These are phyloP conservation scores for Penicillium sp. DNA, from an alignment of 2,329 filamentous ascomycete genomes.

Conservation along the genomic window DNA sequence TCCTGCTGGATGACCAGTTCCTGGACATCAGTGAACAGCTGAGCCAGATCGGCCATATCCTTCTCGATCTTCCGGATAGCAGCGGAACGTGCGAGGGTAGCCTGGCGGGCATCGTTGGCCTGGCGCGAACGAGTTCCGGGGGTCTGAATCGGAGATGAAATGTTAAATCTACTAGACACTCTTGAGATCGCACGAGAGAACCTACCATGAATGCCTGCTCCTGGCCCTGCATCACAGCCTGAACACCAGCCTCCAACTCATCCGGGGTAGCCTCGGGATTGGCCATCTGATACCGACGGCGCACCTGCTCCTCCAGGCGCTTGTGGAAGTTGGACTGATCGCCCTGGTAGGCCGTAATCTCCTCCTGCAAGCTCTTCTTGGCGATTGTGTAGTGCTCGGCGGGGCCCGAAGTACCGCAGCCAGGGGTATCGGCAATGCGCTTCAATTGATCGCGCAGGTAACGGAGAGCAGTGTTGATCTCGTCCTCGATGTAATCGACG, in stretches of 20 bases:
- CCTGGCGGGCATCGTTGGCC: constrained; percentile 77
- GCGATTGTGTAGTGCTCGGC: constrained; percentile 76
- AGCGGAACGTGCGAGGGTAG: constrained; percentile 78
- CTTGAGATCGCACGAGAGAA: background rate
- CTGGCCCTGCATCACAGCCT: constrained; percentile 64
- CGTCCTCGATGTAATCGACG: constrained; percentile 72
- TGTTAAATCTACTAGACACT: background rate
- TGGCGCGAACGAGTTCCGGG: constrained; percentile 63
- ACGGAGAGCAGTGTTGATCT: constrained; percentile 83
- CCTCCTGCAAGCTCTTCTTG: constrained; percentile 76
- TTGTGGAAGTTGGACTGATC: constrained; percentile 80
- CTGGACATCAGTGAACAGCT: constrained; percentile 89
- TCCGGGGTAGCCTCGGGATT: constrained; percentile 76
- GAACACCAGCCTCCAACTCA: constrained; percentile 77
- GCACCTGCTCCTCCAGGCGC: constrained; percentile 79
- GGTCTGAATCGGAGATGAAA: constrained; percentile 29
- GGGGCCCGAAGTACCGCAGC: constrained; percentile 69
- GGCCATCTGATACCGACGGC: constrained; percentile 87
- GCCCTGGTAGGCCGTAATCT: constrained; percentile 80
- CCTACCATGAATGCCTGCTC: constrained; percentile 83
- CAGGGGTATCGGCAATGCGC: constrained; percentile 78
- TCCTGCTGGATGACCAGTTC: constrained; percentile 86
- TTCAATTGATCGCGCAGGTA: constrained; percentile 78
- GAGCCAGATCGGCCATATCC: constrained; percentile 82
- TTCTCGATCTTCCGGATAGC: constrained; percentile 90